Conservation (phyloP, 2,329 filamentous ascomycete genomes). For the Pestalotiopsis fici region DNA sequence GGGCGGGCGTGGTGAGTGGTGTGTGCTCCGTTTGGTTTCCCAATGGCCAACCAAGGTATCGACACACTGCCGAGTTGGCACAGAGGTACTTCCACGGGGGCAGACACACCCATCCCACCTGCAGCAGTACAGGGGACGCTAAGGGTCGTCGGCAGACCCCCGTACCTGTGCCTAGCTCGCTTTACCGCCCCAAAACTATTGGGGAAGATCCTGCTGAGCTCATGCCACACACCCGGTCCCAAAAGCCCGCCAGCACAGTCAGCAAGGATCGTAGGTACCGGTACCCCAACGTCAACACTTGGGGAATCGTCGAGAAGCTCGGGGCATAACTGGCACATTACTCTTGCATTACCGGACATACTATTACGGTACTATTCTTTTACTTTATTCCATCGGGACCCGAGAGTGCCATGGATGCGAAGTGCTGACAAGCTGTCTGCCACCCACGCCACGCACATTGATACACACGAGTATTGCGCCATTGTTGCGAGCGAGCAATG, state of each 20-base stretch:
- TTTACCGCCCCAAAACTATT: slow-evolving; percentile 28
- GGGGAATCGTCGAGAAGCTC: background rate
- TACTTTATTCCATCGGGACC: background rate
- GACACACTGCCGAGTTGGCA: background rate
- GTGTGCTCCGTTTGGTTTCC: background rate
- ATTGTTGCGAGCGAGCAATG: background rate
- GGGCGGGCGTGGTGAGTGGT: background rate
- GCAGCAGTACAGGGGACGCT: slow-evolving; percentile 18
- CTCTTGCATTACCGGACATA: background rate
- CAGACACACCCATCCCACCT: background rate
- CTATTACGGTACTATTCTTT: background rate
- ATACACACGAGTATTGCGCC: background rate
- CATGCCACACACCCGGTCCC: background rate
- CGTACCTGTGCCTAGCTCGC: background rate
- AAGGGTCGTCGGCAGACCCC: slow-evolving; percentile 15
- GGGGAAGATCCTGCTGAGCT: slow-evolving; percentile 23
- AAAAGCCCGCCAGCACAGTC: background rate
- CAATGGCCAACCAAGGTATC: background rate
- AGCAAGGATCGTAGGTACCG: slow-evolving; percentile 20
- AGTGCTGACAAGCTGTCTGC: background rate
- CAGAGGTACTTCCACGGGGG: background rate
- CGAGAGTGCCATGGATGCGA: background rate
- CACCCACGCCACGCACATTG: too few relatives aligned
- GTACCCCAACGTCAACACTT: slow-evolving; percentile 33
- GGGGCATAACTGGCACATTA: background rate